phyloP scores from a whole-genome alignment of 2,329 filamentous ascomycete species.

The Epicoccum nigrum region DNA sequence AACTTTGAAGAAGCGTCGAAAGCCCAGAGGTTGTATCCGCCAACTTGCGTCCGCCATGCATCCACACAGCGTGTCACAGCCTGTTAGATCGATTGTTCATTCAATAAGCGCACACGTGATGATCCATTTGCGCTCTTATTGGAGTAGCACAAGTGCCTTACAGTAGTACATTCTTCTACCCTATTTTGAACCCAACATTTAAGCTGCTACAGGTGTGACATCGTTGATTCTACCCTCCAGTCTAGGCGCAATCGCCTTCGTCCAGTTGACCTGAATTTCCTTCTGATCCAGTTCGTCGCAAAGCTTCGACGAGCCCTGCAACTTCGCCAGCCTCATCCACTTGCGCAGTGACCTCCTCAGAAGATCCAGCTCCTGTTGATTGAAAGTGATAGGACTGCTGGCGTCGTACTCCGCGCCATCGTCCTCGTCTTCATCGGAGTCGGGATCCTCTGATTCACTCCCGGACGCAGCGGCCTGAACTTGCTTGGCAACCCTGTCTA shows the following conservation, averaged over 20 bases:
- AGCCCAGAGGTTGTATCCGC: slow-evolving; percentile 5
- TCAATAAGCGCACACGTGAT: slow-evolving; percentile 8
- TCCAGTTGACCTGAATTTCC: slow-evolving; percentile 73
- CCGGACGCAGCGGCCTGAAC: slow-evolving; percentile 18
- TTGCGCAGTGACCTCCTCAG: slow-evolving; percentile 72
- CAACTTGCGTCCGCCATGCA: neutral
- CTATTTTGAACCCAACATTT: neutral
- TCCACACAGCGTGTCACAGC: slow-evolving; percentile 3
- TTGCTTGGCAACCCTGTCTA: slow-evolving; percentile 19
- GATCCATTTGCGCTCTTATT: neutral
- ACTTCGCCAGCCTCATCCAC: slow-evolving; percentile 73
- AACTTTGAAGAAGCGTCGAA: slow-evolving; percentile 11
- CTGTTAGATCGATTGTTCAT: neutral
- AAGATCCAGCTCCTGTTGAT: slow-evolving; percentile 59
- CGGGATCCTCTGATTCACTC: slow-evolving; percentile 39
- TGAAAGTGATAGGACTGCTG: slow-evolving; percentile 51
- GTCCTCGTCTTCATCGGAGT: slow-evolving; percentile 49
- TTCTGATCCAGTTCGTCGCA: slow-evolving; percentile 65
- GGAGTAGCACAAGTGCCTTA: neutral
- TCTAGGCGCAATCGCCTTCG: slow-evolving; percentile 76
- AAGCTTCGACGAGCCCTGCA: slow-evolving; percentile 58
- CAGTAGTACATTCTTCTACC: neutral
- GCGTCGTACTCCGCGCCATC: slow-evolving; percentile 49
- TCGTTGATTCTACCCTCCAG: slow-evolving; percentile 75
- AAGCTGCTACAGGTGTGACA: slow-evolving; percentile 8